These are phyloP conservation scores for Bondarzewia mesenterica DNA, from an alignment of 1,284 basidiomycete genomes.

Conservation along the genomic window DNA sequence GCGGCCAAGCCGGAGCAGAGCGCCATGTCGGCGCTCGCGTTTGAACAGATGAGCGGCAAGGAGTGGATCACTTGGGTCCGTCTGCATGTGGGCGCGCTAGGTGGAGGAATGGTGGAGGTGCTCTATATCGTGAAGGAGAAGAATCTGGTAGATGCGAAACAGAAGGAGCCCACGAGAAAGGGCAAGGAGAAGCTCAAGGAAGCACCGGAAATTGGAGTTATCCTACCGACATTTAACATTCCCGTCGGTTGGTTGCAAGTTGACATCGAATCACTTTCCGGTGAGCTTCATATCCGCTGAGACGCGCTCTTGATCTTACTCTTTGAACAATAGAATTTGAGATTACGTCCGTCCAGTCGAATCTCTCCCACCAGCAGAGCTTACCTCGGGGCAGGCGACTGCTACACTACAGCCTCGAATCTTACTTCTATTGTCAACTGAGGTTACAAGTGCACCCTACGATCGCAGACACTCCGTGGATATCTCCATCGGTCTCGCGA, in stretches of 20 bases:
- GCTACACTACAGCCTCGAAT: conserved; percentile 45
- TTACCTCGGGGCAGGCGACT: conserved; percentile 30
- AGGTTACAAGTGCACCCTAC: conserved; percentile 12
- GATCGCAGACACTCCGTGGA: background rate
- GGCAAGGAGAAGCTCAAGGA: conserved; percentile 24
- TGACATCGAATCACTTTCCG: conserved; percentile 40
- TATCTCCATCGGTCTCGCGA: conserved; percentile 2
- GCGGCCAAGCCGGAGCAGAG: conserved; percentile 29
- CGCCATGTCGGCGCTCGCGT: conserved; percentile 29
- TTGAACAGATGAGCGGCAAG: conserved; percentile 41
- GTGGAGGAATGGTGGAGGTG: conserved; percentile 46
- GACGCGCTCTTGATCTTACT: background rate
- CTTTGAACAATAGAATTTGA: conserved; percentile 29
- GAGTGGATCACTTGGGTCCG: conserved; percentile 62
- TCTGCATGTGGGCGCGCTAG: conserved; percentile 42
- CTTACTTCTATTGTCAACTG: conserved; percentile 48
- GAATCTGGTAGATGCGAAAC: conserved; percentile 15
- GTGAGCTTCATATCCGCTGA: conserved; percentile 28
- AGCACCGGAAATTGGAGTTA: conserved; percentile 30
- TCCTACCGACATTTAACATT: conserved; percentile 61
- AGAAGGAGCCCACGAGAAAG: conserved; percentile 21
- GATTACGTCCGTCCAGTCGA: conserved; percentile 34
- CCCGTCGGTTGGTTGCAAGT: conserved; percentile 60
- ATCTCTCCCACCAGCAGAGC: conserved; percentile 36
- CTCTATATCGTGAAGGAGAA: conserved; percentile 49